A percentile compares a stretch with the other conserved stretches of the same genome.
phyloP scores from a whole-genome alignment of 2,329 filamentous ascomycete species.

The Alternaria metachromatica region DNA sequence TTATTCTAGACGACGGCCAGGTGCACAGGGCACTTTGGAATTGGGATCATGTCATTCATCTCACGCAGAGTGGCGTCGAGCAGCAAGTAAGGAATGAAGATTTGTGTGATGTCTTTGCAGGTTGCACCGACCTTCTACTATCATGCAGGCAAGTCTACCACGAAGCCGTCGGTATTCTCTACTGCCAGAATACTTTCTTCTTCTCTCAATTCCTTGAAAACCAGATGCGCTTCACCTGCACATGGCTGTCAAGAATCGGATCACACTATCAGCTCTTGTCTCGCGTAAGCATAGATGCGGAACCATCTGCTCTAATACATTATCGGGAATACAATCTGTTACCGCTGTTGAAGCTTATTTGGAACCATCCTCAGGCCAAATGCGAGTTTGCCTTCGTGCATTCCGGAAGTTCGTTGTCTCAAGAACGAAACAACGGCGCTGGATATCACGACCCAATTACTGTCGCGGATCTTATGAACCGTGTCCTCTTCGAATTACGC shows the following conservation, averaged over 20 bases:
- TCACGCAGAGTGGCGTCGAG: not conserved
- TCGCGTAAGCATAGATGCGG: too few species aligned
- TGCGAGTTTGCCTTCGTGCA: not conserved
- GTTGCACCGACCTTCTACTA: not conserved
- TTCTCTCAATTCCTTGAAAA: not conserved
- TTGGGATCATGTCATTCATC: rapidly evolving
- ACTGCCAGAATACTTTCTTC: not conserved
- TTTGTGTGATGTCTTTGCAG: not conserved
- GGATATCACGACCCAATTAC: rapidly evolving
- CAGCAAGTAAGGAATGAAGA: not conserved
- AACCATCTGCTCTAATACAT: too few species aligned
- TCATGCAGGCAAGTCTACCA: not conserved
- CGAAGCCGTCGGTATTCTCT: not conserved
- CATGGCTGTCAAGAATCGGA: not conserved
- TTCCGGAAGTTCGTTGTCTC: rapidly evolving
- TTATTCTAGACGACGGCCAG: too few species aligned
- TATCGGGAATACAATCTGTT: too few species aligned
- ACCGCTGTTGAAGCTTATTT: not conserved
- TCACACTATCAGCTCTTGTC: not conserved
- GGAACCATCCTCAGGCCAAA: not conserved
- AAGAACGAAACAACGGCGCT: too few species aligned
- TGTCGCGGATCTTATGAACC: not conserved
- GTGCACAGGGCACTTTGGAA: too few species aligned
- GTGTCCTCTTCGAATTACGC: not conserved
- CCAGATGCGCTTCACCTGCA: not conserved